Conservation (phyloP, 208 protist species). For the Tetramitus jugosus region DNA sequence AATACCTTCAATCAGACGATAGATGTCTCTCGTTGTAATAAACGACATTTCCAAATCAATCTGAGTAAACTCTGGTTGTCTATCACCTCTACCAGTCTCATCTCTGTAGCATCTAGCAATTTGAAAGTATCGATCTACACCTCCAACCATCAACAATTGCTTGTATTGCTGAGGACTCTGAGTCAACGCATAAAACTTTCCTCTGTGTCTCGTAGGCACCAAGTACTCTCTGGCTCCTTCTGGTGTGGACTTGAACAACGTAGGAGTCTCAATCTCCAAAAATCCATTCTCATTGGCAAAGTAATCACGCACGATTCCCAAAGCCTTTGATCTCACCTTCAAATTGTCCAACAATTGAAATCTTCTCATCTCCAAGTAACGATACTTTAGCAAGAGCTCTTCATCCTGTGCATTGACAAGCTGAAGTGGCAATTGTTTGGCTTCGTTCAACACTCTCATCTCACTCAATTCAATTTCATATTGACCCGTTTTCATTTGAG, state of each 20-base stretch:
- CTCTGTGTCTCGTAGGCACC: conserved; percentile 47
- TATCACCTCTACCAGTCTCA: conserved; percentile 54
- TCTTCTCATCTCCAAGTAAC: conserved; percentile 47
- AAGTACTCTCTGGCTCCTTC: conserved; percentile 65
- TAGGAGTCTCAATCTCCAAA: conserved; percentile 60
- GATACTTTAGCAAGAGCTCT: conserved; percentile 39
- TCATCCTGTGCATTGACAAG: conserved; percentile 13
- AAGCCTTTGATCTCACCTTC: conserved; percentile 31
- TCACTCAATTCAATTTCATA: background rate
- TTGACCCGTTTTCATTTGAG: background rate
- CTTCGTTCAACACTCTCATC: background rate
- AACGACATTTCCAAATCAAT: conserved; percentile 54
- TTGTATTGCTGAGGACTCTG: conserved; percentile 64
- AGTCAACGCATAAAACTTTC: conserved; percentile 53
- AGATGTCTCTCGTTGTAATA: conserved; percentile 36
- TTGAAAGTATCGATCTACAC: conserved; percentile 60
- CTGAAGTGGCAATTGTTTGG: conserved; percentile 14
- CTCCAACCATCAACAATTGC: conserved; percentile 64
- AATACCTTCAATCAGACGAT: conserved; percentile 40
- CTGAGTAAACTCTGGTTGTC: conserved; percentile 74
- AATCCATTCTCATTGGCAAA: conserved; percentile 35
- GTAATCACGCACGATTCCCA: conserved; percentile 27
- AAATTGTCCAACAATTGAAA: conserved; percentile 39
- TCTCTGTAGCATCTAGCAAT: conserved; percentile 63
- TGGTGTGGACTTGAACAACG: conserved; percentile 52